phyloP scores from a whole-genome alignment of 805 yeast genomes.

The Nakazawaea wickerhamii region DNA sequence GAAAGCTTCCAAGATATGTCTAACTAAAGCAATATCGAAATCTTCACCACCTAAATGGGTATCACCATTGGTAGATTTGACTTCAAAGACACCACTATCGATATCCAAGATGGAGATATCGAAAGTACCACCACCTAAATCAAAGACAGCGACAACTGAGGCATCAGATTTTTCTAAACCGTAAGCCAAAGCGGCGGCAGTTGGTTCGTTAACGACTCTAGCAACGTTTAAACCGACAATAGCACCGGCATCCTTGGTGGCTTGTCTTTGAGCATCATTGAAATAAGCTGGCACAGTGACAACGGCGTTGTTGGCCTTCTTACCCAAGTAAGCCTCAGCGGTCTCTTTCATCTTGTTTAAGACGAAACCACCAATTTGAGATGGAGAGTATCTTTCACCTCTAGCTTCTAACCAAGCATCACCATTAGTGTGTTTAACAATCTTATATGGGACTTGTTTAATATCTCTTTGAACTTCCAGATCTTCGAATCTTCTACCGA shows the following conservation, averaged over 20 bases:
- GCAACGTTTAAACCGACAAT: conserved; percentile 90
- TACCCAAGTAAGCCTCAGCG: conserved; percentile 88
- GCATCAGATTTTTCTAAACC: conserved; percentile 76
- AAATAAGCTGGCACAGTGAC: conserved; percentile 89
- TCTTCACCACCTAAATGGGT: conserved; percentile 93
- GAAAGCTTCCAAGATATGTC: conserved; percentile 60
- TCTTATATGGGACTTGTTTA: conserved; percentile 55
- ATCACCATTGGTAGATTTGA: conserved; percentile 95
- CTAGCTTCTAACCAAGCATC: conserved; percentile 63
- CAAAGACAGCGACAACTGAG: conserved; percentile 81
- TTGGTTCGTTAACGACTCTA: conserved; percentile 87
- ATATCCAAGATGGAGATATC: conserved; percentile 95
- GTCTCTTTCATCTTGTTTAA: conserved; percentile 98
- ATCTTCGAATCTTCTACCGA: conserved; percentile 68
- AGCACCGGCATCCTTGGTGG: conserved; percentile 96
- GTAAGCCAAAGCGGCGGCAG: conserved; percentile 92
- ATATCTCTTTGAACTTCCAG: conserved; percentile 66
- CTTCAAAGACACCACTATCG: conserved; percentile 97
- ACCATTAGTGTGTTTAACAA: conserved; percentile 54
- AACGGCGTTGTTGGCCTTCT: conserved; percentile 82
- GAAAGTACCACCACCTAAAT: conserved; percentile 98
- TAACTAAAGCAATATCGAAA: conserved; percentile 81
- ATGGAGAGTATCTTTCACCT: conserved; percentile 50
- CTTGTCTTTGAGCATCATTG: conserved; percentile 90
- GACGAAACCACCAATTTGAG: conserved; percentile 67